phyloP scores from a whole-genome alignment of 495 filamentous ascomycete genomes.

The Aspergillus avenaceus region DNA sequence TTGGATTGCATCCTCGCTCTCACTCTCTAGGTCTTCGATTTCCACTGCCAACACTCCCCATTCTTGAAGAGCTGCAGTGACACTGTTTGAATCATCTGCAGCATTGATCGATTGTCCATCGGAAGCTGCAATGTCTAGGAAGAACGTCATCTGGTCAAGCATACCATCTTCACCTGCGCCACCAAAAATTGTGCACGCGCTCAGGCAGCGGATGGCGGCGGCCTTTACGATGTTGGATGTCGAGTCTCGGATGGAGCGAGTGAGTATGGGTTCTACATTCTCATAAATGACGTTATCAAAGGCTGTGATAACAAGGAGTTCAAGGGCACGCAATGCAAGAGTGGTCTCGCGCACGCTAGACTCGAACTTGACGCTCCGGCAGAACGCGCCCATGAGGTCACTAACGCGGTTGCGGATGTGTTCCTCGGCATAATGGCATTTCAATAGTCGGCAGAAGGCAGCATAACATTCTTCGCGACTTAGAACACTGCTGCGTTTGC shows the following conservation, averaged over 20 bases:
- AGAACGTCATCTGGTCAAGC: slow-evolving; percentile 73
- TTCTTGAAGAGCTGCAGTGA: slow-evolving; percentile 76
- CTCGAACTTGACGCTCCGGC: slow-evolving; percentile 69
- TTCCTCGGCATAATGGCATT: slow-evolving; percentile 65
- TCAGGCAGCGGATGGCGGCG: slow-evolving; percentile 71
- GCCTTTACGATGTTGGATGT: slow-evolving; percentile 62
- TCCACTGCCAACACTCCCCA: slow-evolving; percentile 87
- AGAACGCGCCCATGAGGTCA: slow-evolving; percentile 67
- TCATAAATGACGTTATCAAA: slow-evolving; percentile 69
- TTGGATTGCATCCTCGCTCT: slow-evolving; percentile 73
- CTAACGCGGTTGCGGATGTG: slow-evolving; percentile 56
- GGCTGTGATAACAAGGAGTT: slow-evolving; percentile 69
- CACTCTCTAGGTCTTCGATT: slow-evolving; percentile 72
- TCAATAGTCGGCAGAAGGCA: slow-evolving; percentile 68
- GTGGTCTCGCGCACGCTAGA: slow-evolving; percentile 69
- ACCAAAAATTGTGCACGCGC: slow-evolving; percentile 69
- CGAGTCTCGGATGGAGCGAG: slow-evolving; percentile 66
- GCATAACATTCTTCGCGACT: slow-evolving; percentile 70
- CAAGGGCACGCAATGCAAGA: slow-evolving; percentile 69
- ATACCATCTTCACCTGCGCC: slow-evolving; percentile 69
- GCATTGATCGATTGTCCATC: slow-evolving; percentile 77
- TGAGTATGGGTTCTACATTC: slow-evolving; percentile 58
- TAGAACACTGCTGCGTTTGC: slow-evolving; percentile 78
- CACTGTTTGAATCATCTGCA: slow-evolving; percentile 67
- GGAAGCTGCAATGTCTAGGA: slow-evolving; percentile 81